Conservation (phyloP, 371 early-diverging fungal genomes). For the Syncephalastrum monosporum region DNA sequence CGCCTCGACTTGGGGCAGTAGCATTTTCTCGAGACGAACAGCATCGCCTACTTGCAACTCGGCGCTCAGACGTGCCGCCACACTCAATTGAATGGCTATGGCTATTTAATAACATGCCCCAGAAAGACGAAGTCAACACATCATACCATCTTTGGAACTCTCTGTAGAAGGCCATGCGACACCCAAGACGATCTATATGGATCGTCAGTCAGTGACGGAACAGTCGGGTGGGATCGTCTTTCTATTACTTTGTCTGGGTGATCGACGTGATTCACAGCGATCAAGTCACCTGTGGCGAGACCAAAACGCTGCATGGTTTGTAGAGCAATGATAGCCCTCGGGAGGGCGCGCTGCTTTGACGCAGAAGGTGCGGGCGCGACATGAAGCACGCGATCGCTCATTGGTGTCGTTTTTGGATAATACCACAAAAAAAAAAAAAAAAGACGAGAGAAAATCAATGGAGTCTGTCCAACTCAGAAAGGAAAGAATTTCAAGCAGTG, state of each 20-base stretch:
- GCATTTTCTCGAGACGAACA: conserved; percentile 11
- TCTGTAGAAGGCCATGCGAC: conserved; percentile 52
- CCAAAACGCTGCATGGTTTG: conserved; percentile 46
- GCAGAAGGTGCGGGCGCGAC: no score
- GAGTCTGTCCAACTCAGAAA: no score
- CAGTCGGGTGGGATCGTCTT: background rate
- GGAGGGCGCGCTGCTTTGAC: no score
- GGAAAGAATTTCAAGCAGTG: no score
- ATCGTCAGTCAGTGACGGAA: background rate
- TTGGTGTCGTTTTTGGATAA: no score
- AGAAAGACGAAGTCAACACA: background rate
- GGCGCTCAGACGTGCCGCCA: conserved; percentile 34
- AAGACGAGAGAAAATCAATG: no score
- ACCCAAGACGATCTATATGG: conserved; percentile 33
- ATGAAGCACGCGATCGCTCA: no score
- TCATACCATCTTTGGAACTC: conserved; percentile 8
- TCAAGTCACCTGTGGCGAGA: conserved; percentile 54
- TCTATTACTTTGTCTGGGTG: background rate
- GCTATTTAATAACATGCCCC: background rate
- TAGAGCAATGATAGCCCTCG: conserved; percentile 26
- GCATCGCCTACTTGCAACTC: conserved; percentile 35
- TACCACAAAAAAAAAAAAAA: no score
- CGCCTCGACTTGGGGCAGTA: background rate
- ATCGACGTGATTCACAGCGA: conserved; percentile 30
- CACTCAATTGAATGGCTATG: conserved; percentile 35